These are phyloP conservation scores for Cercospora citrullina DNA, from an alignment of 2,329 filamentous ascomycete species.

Conservation along the genomic window DNA sequence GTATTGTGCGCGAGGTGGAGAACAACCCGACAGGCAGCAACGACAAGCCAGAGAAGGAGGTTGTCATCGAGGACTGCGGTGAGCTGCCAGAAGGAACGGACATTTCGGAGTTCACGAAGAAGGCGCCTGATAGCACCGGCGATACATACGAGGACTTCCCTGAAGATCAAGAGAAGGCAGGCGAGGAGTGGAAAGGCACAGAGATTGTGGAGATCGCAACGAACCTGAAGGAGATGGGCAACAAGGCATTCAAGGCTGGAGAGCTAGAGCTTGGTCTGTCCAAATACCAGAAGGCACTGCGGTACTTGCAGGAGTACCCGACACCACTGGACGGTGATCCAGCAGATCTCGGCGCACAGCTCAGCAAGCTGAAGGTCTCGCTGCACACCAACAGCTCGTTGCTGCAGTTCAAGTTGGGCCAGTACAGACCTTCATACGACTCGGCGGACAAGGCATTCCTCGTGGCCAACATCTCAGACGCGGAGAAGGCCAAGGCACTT, in stretches of 20 bases:
- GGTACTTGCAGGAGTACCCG: constrained; percentile 85
- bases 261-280: constrained; percentile 70
- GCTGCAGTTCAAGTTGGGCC: constrained; percentile 75
- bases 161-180: constrained; percentile 66
- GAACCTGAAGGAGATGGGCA: constrained; percentile 88
- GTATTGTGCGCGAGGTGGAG: constrained; percentile 84
- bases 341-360: constrained; percentile 63
- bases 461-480: constrained; percentile 62
- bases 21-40: constrained; percentile 70
- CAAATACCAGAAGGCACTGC: constrained; percentile 92
- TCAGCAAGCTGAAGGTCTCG: constrained; percentile 75
- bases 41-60: constrained; percentile 77
- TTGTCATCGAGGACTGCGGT: constrained; percentile 77
- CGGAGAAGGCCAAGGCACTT: constrained; percentile 84
- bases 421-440: constrained; percentile 68
- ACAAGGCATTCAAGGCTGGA: constrained; percentile 82
- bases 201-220: constrained; percentile 75
- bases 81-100: constrained; percentile 71
- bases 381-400: constrained; percentile 88
- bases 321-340: constrained; percentile 68
- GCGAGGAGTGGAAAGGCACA: constrained; percentile 63
- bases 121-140: constrained; percentile 74
- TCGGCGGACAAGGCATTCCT: constrained; percentile 73
- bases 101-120: constrained; percentile 65
- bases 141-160: constrained; percentile 96